These are phyloP conservation scores for Aureobasidium sp. DNA, from an alignment of 2,329 filamentous ascomycete species.

Conservation along the genomic window DNA sequence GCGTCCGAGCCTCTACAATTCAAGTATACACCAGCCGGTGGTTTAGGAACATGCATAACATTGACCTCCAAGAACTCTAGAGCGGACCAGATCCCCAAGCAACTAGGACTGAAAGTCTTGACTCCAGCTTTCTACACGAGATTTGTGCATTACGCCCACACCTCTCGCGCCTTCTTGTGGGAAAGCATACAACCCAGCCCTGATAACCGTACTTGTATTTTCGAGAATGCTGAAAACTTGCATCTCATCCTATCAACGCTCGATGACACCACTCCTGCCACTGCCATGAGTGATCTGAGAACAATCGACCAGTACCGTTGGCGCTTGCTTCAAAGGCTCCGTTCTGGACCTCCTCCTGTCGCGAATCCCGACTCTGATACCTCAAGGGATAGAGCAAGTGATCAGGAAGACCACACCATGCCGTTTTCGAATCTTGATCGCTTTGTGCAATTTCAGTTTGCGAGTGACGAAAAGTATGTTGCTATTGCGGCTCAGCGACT, in stretches of 20 bases:
- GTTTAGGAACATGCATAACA: slow-evolving; percentile 16
- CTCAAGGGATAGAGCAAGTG: slow-evolving; percentile 13
- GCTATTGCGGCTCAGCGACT: not conserved
- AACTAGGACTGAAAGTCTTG: slow-evolving; percentile 51
- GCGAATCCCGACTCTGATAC: slow-evolving; percentile 29
- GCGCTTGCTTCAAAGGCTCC: slow-evolving; percentile 30
- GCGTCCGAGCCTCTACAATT: slow-evolving; percentile 42
- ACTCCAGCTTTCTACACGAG: slow-evolving; percentile 62
- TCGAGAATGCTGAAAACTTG: slow-evolving; percentile 50
- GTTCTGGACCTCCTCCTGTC: slow-evolving; percentile 34
- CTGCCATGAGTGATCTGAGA: not conserved
- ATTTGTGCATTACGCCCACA: slow-evolving; percentile 56
- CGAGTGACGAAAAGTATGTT: slow-evolving; percentile 18
- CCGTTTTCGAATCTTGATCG: slow-evolving; percentile 35
- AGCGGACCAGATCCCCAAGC: slow-evolving; percentile 28
- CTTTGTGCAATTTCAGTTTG: slow-evolving; percentile 25
- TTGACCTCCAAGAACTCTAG: slow-evolving; percentile 20
- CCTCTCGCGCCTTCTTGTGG: slow-evolving; percentile 54
- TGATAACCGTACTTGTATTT: slow-evolving; percentile 52
- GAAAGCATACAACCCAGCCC: slow-evolving; percentile 46
- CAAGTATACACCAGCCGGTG: slow-evolving; percentile 44
- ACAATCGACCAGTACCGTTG: slow-evolving; percentile 25
- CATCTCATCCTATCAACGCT: slow-evolving; percentile 32
- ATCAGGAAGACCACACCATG: slow-evolving; percentile 33
- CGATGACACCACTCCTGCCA: not conserved